phyloP scores from a whole-genome alignment of 768 basidiomycete species.

The Nidula microcarpa region DNA sequence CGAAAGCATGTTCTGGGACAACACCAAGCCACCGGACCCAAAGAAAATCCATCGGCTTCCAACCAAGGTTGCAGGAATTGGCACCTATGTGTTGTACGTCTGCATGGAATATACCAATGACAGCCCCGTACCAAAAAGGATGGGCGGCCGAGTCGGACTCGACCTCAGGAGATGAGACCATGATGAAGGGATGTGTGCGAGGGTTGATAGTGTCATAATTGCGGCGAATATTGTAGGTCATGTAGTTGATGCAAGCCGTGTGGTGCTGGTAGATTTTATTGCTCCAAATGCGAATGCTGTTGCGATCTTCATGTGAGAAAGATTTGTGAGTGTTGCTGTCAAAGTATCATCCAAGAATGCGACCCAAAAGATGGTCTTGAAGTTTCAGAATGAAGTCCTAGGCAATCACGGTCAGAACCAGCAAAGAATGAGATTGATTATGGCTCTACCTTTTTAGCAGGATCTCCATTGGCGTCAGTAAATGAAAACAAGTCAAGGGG shows the following conservation, averaged over 20 bases:
- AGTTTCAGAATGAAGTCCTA: constrained; percentile 27
- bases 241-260: constrained; percentile 21
- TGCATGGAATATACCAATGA: constrained; percentile 16
- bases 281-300: constrained; percentile 9
- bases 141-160: constrained; percentile 9
- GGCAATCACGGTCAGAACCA: too few species aligned
- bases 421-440: too few species aligned
- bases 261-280: constrained; percentile 18
- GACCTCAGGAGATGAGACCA: constrained; percentile 13
- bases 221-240: constrained; percentile 20
- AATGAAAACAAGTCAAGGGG: background rate
- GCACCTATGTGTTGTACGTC: constrained; percentile 11
- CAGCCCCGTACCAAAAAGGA: constrained; percentile 18
- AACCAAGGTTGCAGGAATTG: background rate
- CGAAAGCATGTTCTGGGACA: constrained; percentile 12
- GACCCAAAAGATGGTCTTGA: constrained; percentile 27
- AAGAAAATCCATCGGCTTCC: constrained; percentile 23
- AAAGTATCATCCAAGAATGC: constrained; percentile 15
- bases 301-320: constrained; percentile 14
- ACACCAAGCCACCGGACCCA: constrained; percentile 37
- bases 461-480: constrained; percentile 1
- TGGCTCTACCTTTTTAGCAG: constrained; percentile 2
- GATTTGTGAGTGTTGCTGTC: constrained; percentile 24
- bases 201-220: constrained; percentile 23
- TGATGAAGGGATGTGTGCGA: constrained; percentile 24